These are phyloP conservation scores for Magnaporthiopsis rhizophila DNA, from an alignment of 2,329 filamentous ascomycete genomes.

Conservation along the genomic window DNA sequence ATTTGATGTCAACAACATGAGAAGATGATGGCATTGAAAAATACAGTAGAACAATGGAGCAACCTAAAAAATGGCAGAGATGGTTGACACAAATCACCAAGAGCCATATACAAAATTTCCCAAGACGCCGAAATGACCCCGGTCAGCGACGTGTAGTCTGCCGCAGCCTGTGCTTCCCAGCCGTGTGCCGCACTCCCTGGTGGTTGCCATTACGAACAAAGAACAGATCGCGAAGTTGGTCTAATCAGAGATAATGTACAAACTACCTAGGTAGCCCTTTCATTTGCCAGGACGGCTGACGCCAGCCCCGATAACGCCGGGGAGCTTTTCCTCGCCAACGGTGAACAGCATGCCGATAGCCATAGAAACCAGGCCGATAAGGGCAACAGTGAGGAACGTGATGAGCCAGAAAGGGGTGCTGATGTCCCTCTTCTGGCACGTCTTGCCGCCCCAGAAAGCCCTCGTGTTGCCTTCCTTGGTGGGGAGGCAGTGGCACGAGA, in stretches of 20 bases:
- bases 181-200: neutral
- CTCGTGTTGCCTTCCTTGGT: slow-evolving; percentile 42
- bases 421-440: slow-evolving; percentile 87
- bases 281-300: slow-evolving; percentile 63
- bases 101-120: neutral
- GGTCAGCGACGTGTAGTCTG: neutral
- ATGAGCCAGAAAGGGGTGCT: slow-evolving; percentile 87
- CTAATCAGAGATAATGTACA: neutral
- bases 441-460: slow-evolving; percentile 72
- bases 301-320: slow-evolving; percentile 92
- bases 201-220: neutral
- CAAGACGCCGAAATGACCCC: neutral
- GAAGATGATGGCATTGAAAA: neutral
- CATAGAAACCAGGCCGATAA: slow-evolving; percentile 60
- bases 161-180: neutral
- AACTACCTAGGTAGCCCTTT: neutral
- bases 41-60: neutral
- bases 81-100: neutral
- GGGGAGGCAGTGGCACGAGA: slow-evolving; percentile 64
- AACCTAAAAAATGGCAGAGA: neutral
- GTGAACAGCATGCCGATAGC: slow-evolving; percentile 71
- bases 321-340: slow-evolving; percentile 80
- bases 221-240: neutral
- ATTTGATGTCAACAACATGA: neutral
- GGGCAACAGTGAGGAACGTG: slow-evolving; percentile 60